A percentile compares a stretch with the other conserved stretches of the same genome.
Conservation (phyloP, 352 stramenopile species). For the Saprolegnia parasitica region DNA sequence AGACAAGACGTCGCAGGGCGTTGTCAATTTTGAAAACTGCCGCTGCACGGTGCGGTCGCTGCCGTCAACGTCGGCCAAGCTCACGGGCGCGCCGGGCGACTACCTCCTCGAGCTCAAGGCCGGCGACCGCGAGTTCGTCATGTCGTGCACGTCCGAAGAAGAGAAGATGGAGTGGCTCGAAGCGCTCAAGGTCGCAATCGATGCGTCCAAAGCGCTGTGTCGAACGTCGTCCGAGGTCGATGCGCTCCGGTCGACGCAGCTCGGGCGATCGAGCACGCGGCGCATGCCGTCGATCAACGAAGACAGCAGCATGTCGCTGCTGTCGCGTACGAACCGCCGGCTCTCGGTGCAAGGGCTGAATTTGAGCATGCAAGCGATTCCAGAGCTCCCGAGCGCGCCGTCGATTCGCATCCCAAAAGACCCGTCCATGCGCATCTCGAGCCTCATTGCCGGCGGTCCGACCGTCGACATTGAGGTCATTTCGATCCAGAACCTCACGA, state of each 20-base stretch:
- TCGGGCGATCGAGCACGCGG: neutral
- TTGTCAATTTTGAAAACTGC: slow-evolving; percentile 27
- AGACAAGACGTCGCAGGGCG: slow-evolving; percentile 14
- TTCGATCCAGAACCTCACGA: slow-evolving; percentile 19
- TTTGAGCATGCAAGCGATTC: neutral
- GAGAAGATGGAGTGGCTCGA: slow-evolving; percentile 23
- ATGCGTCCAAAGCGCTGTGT: slow-evolving; percentile 18
- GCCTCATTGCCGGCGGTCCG: neutral
- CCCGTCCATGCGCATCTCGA: slow-evolving; percentile 1
- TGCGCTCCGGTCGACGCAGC: neutral
- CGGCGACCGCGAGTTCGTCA: slow-evolving; percentile 18
- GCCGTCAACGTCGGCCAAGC: slow-evolving; percentile 12
- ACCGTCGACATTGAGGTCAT: slow-evolving; percentile 23
- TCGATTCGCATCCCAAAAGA: neutral
- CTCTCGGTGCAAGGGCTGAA: neutral
- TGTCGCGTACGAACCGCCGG: neutral
- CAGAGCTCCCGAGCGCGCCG: neutral
- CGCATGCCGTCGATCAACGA: slow-evolving; percentile 7
- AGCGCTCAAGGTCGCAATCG: slow-evolving; percentile 18
- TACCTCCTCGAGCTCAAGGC: slow-evolving; percentile 21
- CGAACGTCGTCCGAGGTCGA: neutral
- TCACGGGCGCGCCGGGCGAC: slow-evolving; percentile 8
- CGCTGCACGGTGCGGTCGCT: slow-evolving; percentile 20
- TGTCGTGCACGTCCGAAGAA: slow-evolving; percentile 21
- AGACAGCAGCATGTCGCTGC: neutral